Evolutionary conservation across 75 land plant species (phyloP), one percentile per base, ranked within the genome.

Genomic region (Cryptomeria japonica): DNA sequence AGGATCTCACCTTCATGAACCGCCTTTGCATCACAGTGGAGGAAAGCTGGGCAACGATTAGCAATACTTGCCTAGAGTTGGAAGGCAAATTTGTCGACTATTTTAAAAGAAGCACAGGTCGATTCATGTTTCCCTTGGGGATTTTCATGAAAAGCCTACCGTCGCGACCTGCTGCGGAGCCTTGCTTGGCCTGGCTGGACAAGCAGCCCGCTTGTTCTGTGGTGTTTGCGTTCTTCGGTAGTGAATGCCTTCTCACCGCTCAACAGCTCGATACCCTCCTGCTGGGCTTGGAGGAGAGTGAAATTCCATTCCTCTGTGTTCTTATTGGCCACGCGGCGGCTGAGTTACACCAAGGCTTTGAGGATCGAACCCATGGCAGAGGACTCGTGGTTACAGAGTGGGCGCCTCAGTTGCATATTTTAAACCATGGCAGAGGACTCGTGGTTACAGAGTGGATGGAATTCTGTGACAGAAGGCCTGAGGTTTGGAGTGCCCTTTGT

Each of bases 181-280:
- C 22, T 25, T 25, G 22, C 28, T 22, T 25, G 34, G 84, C 25
- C 3, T 89, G 90, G 90, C 86, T 89, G 7, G 88, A 87, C 16
- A 19, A 19, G 3, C 90, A 56, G 14, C 38, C 84, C 0, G 70
- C 77, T 5, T 11, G 37, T 5, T 88, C 91, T 9, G 85, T 90
- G 8, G 4, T 86, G 9, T 88, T 73, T 34, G 56, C 88, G 41
- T 76, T 90, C 31, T 90, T 90, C 36, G 91, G 91, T 11, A 44
- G 46, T 5, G 46, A 44, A 44, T 44, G 46, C 5, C 6, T 5
- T 44, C 46, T 44, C 46, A 44, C 2, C 46, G 6, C 3, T 5
- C 46, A 44, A 44, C 46, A 44, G 4, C 6, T 44, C 46, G 4
- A 3, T 5, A 5, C 46, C 5, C 5, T 3, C 6, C 0, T 44